These are phyloP conservation scores for Sclerotinia nivalis DNA, from an alignment of 2,329 filamentous ascomycete genomes.

Conservation along the genomic window DNA sequence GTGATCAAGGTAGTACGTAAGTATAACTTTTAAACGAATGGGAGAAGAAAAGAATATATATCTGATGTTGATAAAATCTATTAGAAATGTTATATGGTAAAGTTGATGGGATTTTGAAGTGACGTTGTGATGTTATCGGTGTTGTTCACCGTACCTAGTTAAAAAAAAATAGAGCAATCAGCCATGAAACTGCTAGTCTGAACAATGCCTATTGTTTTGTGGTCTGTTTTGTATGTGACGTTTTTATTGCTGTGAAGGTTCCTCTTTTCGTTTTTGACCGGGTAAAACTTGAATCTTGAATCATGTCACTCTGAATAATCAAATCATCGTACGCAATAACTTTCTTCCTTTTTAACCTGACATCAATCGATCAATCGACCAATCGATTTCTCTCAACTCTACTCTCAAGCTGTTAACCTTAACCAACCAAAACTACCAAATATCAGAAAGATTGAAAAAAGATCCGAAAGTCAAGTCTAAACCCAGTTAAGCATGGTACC, in stretches of 20 bases:
- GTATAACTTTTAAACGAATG: not conserved
- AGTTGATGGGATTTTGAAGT: not conserved
- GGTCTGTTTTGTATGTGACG: no score
- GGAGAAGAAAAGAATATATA: not conserved
- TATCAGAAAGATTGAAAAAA: no score
- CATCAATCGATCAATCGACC: no score
- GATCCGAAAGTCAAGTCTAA: not conserved
- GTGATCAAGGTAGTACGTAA: not conserved
- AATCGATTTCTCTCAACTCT: not conserved
- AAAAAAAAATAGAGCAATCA: no score
- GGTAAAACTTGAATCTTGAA: no score
- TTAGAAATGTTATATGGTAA: no score
- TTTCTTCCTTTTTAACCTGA: constrained; percentile 4
- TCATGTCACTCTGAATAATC: not conserved
- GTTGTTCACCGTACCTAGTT: not conserved
- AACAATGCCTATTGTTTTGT: not conserved
- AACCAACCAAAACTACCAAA: not conserved
- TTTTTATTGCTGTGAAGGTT: no score
- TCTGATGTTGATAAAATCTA: no score
- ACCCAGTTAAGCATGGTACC: not conserved
- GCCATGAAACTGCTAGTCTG: no score
- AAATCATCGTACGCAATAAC: constrained; percentile 3
- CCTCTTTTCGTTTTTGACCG: not conserved
- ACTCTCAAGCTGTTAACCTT: not conserved
- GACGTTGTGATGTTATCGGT: not conserved